A percentile compares a stretch with the other conserved stretches of the same genome.
These are phyloP conservation scores for Asclepias syriaca DNA, from an alignment of 257 asterid genomes.

Conservation along the genomic window DNA sequence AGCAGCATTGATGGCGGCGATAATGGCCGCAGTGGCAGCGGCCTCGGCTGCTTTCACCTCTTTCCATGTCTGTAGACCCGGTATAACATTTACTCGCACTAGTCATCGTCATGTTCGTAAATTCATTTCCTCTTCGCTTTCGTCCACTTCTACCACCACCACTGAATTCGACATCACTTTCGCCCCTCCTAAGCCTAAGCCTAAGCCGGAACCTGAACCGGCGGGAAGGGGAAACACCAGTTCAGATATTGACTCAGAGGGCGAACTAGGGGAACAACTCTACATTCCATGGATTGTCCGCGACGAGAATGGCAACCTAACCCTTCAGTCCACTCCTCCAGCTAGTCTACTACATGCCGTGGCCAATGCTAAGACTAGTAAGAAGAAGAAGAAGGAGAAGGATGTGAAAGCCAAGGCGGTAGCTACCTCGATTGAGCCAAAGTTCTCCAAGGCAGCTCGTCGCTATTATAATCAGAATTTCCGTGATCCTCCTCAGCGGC, in stretches of 20 bases:
- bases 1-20: conserved; percentile 48
- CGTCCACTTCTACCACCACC: conserved; percentile 35
- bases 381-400: conserved; percentile 37
- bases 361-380: conserved; percentile 52
- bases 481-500: conserved; percentile 80
- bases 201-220: conserved; percentile 27
- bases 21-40: conserved; percentile 48
- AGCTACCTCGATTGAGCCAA: conserved; percentile 43
- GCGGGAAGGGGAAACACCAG: conserved; percentile 17
- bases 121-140: conserved; percentile 36
- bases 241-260: conserved; percentile 22
- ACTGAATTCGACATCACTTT: conserved; percentile 62
- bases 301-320: conserved; percentile 60
- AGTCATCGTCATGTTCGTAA: conserved; percentile 51
- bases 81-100: conserved; percentile 21
- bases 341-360: conserved; percentile 44
- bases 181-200: conserved; percentile 50
- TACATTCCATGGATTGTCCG: conserved; percentile 65
- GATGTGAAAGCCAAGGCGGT: conserved; percentile 27
- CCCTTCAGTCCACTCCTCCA: conserved; percentile 48
- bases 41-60: conserved; percentile 53
- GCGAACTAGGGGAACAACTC: conserved; percentile 40
- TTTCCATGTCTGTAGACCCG: conserved; percentile 37
- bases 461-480: conserved; percentile 86
- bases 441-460: conserved; percentile 91